Conservation (phyloP, 768 basidiomycete species). For the Hysterangium stoloniferum region DNA sequence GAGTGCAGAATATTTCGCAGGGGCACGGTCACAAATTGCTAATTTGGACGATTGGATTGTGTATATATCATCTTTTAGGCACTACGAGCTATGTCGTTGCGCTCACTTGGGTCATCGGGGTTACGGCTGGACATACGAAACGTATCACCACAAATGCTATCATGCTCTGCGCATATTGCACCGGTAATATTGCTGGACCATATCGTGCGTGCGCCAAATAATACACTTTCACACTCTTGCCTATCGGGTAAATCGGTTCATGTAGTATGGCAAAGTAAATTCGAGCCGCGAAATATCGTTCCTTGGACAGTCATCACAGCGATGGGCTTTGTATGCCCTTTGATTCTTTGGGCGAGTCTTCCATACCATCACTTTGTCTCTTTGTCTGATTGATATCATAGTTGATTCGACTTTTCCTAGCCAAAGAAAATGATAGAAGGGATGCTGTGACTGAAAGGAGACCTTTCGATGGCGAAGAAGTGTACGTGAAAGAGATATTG, state of each 20-base stretch:
- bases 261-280: constrained; percentile 59
- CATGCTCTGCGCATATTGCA: constrained; percentile 64
- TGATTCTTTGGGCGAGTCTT: constrained; percentile 34
- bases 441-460: constrained; percentile 45
- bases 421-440: constrained; percentile 54
- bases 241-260: constrained; percentile 24
- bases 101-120: constrained; percentile 55
- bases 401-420: constrained; percentile 44
- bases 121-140: constrained; percentile 70
- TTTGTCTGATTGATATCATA: constrained; percentile 1
- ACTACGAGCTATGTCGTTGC: constrained; percentile 54
- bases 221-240: no score
- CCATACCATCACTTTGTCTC: not conserved
- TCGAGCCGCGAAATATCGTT: constrained; percentile 60
- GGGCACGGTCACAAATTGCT: no score
- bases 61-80: constrained; percentile 31
- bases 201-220: not conserved
- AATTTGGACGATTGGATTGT: not conserved
- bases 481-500: constrained; percentile 47
- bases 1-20: no score
- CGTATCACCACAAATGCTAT: constrained; percentile 68
- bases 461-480: constrained; percentile 39
- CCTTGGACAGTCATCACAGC: constrained; percentile 74
- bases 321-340: constrained; percentile 49
- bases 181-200: constrained; percentile 31